Evolutionary conservation across 2,329 filamentous ascomycete species (phyloP).

Genomic region (Stenocarpella maydis): DNA sequence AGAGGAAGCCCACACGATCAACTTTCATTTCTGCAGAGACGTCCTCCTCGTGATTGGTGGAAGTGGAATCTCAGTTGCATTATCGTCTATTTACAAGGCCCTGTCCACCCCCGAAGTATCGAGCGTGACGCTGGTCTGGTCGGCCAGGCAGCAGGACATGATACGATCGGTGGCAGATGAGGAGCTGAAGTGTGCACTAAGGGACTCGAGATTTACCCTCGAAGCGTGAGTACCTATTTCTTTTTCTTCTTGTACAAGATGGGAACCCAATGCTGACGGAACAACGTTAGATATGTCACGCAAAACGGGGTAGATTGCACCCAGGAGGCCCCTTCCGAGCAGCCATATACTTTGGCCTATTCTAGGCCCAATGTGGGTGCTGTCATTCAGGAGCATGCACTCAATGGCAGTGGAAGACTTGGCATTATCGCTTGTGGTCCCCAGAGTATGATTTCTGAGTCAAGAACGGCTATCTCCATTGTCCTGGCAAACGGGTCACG

Average conservation of each 20-base stretch:
- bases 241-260: not conserved
- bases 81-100: constrained; percentile 16
- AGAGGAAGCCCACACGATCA: not conserved
- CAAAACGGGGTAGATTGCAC: not conserved
- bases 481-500: not conserved
- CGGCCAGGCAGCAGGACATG: not conserved
- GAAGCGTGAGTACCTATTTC: not conserved
- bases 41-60: constrained; percentile 10
- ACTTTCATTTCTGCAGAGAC: not conserved
- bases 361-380: not conserved
- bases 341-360: not conserved
- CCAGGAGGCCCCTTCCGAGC: not conserved
- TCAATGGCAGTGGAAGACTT: not conserved
- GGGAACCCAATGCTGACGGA: not conserved
- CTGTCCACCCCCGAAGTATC: not conserved
- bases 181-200: not conserved
- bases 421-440: constrained; percentile 17
- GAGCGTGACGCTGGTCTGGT: constrained; percentile 3
- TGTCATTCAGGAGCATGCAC: not conserved
- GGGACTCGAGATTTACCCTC: not conserved
- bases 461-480: not conserved
- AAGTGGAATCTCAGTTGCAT: constrained; percentile 1
- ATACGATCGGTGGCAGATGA: constrained; percentile 11
- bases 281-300: not conserved
- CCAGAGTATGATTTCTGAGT: not conserved